These are phyloP conservation scores for Colletotrichum plurivorum DNA, from an alignment of 2,329 filamentous ascomycete genomes.

Conservation along the genomic window DNA sequence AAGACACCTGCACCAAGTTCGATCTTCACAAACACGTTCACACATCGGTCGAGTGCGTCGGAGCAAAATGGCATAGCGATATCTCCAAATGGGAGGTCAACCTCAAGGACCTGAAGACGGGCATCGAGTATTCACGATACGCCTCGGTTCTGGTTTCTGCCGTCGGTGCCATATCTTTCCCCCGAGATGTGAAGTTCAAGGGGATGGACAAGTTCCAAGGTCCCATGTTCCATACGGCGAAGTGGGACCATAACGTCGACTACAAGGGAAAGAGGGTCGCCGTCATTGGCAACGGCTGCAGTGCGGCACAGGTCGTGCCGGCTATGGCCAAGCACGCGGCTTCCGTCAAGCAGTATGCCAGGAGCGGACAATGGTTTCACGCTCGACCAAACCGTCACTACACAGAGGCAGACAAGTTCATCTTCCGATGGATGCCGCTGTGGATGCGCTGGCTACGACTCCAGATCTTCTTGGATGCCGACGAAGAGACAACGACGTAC, in stretches of 20 bases:
- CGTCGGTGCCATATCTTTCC: conserved; percentile 46
- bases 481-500: conserved; percentile 42
- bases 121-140: conserved; percentile 40
- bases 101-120: conserved; percentile 40
- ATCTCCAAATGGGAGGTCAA: conserved; percentile 42
- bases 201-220: conserved; percentile 52
- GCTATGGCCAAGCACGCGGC: conserved; percentile 44
- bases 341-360: conserved; percentile 41
- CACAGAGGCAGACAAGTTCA: conserved; percentile 40
- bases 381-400: conserved; percentile 43
- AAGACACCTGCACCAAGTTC: conserved; percentile 42
- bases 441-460: conserved; percentile 41
- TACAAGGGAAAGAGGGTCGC: conserved; percentile 50
- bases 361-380: conserved; percentile 45
- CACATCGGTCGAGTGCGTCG: conserved; percentile 41
- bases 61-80: conserved; percentile 43
- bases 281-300: conserved; percentile 55
- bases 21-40: conserved; percentile 44
- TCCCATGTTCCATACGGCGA: conserved; percentile 51
- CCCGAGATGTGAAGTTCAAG: conserved; percentile 44
- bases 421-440: conserved; percentile 44
- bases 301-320: conserved; percentile 53
- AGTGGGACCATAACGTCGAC: conserved; percentile 49
- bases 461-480: conserved; percentile 43
- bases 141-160: conserved; percentile 46